Conservation (phyloP, 2,329 filamentous ascomycete genomes). For the Aspergillus phoenicis region DNA sequence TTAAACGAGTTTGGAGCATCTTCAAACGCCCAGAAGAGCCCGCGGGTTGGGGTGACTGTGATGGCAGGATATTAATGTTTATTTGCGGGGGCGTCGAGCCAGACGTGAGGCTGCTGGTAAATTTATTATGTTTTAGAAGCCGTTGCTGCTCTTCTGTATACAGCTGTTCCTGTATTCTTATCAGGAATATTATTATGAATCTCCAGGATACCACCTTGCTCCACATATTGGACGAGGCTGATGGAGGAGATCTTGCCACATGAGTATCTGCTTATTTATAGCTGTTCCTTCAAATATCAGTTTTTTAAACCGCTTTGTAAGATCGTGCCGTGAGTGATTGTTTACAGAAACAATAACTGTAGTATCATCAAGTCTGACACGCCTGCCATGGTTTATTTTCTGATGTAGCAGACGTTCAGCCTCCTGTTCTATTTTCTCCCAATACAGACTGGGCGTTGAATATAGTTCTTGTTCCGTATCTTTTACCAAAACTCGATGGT, state of each 20-base stretch:
- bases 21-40: background rate
- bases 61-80: conserved; percentile 34
- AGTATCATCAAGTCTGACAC: too few relatives aligned
- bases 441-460: too few relatives aligned
- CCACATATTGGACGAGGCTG: conserved; percentile 20
- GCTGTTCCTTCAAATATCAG: conserved; percentile 24
- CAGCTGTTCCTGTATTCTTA: conserved; percentile 4
- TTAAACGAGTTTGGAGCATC: too few relatives aligned
- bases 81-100: conserved; percentile 26
- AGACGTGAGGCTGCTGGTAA: conserved; percentile 13
- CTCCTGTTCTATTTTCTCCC: too few relatives aligned
- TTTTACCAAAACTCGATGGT: too few relatives aligned
- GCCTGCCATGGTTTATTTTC: too few relatives aligned
- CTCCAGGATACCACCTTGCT: conserved; percentile 7
- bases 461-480: too few relatives aligned
- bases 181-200: conserved; percentile 11
- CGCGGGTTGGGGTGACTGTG: conserved; percentile 16
- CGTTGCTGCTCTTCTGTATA: conserved; percentile 2
- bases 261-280: conserved; percentile 26
- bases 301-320: conserved; percentile 27
- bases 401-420: too few relatives aligned
- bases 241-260: conserved; percentile 23
- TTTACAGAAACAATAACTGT: too few relatives aligned
- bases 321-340: conserved; percentile 18
- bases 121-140: conserved; percentile 21